Evolutionary conservation across 352 stramenopile species (phyloP).

Genomic region (Pythium scleroteichum): DNA sequence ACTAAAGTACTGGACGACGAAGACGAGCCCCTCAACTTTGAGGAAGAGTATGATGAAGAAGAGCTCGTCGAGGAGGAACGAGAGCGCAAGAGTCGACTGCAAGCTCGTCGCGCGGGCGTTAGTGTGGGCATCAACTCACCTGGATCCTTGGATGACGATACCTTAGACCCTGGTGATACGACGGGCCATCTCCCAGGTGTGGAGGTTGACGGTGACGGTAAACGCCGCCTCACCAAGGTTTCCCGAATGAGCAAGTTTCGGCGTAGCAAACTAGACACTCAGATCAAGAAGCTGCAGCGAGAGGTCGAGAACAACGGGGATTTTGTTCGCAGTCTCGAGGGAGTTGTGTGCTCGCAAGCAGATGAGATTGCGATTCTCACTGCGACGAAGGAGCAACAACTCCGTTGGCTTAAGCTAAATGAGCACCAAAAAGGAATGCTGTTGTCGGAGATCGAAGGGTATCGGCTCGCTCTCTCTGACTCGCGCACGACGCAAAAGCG

Average conservation of each 20-base stretch:
- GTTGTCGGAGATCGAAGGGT: constrained; percentile 46
- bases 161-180: neutral
- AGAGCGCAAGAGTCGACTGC: constrained; percentile 24
- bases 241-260: constrained; percentile 66
- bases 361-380: constrained; percentile 47
- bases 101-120: constrained; percentile 18
- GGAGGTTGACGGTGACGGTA: constrained; percentile 10
- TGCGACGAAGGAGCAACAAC: constrained; percentile 44
- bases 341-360: constrained; percentile 55
- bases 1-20: constrained; percentile 57
- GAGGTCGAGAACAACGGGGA: constrained; percentile 49
- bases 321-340: constrained; percentile 49
- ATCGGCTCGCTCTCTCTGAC: constrained; percentile 26
- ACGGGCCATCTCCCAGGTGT: neutral
- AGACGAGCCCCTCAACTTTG: constrained; percentile 59
- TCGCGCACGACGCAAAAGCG: constrained; percentile 23
- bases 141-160: constrained; percentile 11
- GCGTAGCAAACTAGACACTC: constrained; percentile 65
- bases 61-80: constrained; percentile 41
- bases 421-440: constrained; percentile 60
- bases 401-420: constrained; percentile 36
- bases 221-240: constrained; percentile 30
- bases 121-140: constrained; percentile 14
- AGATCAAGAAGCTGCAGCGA: constrained; percentile 59
- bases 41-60: constrained; percentile 60